Conservation (phyloP, 164 flowering plant genomes). For the Magnolia kwangsiensis region DNA sequence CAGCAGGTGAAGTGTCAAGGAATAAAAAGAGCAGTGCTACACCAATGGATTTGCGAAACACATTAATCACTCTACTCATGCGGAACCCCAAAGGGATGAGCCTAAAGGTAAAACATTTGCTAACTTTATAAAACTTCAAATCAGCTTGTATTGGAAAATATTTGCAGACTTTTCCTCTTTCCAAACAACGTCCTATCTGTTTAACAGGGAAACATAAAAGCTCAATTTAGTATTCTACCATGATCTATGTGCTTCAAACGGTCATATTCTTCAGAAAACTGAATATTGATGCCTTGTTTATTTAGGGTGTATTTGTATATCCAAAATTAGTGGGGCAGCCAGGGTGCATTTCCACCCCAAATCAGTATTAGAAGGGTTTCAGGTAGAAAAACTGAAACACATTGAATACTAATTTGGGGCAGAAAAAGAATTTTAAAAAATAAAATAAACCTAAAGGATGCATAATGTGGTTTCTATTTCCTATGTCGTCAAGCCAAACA, state of each 20-base stretch:
- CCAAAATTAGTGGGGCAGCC: too few species aligned
- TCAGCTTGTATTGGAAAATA: neutral
- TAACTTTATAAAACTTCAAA: too few species aligned
- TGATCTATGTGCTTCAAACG: neutral
- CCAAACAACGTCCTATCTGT: neutral
- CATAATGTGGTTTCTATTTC: too few species aligned
- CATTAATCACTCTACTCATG: constrained; percentile 49
- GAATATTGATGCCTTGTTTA: neutral
- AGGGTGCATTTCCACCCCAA: too few species aligned
- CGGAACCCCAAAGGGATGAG: constrained; percentile 84
- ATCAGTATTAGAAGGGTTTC: too few species aligned
- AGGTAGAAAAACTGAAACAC: too few species aligned
- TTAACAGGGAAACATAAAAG: neutral
- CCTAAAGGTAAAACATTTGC: constrained; percentile 50
- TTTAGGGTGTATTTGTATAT: neutral
- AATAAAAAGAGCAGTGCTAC: constrained; percentile 32
- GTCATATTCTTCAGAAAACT: neutral
- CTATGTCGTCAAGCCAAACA: too few species aligned
- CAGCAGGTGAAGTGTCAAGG: constrained; percentile 24
- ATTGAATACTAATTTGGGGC: too few species aligned
- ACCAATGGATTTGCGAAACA: constrained; percentile 52
- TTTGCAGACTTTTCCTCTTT: neutral
- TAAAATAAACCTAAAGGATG: too few species aligned
- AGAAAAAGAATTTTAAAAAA: too few species aligned
- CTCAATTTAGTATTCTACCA: neutral